Conservation (phyloP, 768 basidiomycete genomes). For the Phylloporus sp. region DNA sequence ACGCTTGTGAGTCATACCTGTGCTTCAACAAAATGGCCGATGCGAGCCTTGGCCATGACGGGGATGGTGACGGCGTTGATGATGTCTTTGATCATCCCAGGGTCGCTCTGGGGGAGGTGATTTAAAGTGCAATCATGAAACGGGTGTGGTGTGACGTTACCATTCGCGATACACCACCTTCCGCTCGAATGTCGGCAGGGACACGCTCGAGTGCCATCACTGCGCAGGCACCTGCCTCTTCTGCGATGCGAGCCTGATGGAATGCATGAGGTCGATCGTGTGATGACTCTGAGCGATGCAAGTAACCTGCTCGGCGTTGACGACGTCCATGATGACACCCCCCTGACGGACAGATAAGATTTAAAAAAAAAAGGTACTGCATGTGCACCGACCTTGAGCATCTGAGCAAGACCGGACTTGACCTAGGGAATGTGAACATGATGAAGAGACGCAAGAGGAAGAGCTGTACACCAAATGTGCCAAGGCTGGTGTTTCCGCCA, state of each 20-base stretch:
- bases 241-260: constrained; percentile 84
- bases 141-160: constrained; percentile 40
- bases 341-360: constrained; percentile 41
- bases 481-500: constrained; percentile 55
- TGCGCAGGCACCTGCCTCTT: constrained; percentile 95
- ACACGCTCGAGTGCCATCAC: constrained; percentile 97
- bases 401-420: constrained; percentile 92
- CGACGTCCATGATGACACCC: constrained; percentile 94
- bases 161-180: constrained; percentile 97
- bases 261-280: constrained; percentile 22
- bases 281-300: neutral
- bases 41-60: constrained; percentile 94
- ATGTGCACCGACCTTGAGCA: constrained; percentile 70
- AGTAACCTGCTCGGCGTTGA: constrained; percentile 65
- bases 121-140: neutral
- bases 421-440: constrained; percentile 46
- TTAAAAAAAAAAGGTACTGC: neutral
- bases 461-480: constrained; percentile 63
- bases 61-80: constrained; percentile 93
- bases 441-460: neutral
- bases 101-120: constrained; percentile 64
- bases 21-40: constrained; percentile 97
- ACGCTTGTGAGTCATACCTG: constrained; percentile 47
- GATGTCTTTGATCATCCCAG: constrained; percentile 95
- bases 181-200: constrained; percentile 87